Conservation (phyloP, 495 filamentous ascomycete genomes). For the Entonaema liquescens region DNA sequence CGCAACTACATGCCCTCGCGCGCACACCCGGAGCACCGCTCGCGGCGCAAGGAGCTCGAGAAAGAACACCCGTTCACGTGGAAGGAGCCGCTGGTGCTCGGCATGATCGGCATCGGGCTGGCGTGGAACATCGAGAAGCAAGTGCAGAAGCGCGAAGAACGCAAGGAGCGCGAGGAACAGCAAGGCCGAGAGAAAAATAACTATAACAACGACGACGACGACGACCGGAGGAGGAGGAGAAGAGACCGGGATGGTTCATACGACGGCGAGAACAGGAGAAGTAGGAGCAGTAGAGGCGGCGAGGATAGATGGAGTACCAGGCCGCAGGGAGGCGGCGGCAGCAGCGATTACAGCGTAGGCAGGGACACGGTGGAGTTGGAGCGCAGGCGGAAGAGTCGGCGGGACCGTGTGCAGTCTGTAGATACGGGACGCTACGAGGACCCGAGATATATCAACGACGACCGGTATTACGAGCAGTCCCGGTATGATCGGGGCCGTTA, state of each 20-base stretch:
- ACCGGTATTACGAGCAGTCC: conserved; percentile 29
- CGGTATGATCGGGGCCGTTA: conserved; percentile 21
- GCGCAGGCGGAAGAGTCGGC: neutral
- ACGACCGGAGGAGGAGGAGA: neutral
- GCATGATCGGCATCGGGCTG: conserved; percentile 39
- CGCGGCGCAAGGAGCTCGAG: conserved; percentile 41
- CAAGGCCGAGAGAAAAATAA: neutral
- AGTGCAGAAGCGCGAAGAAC: conserved; percentile 40
- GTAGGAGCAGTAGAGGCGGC: neutral
- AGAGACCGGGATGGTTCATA: neutral
- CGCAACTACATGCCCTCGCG: conserved; percentile 39
- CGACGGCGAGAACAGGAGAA: neutral
- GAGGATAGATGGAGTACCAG: conserved; percentile 4
- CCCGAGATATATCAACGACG: conserved; percentile 27
- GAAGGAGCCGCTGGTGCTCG: conserved; percentile 35
- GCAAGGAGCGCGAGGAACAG: conserved; percentile 34
- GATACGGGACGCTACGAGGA: conserved; percentile 16
- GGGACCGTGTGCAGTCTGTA: conserved; percentile 18
- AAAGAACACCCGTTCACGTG: conserved; percentile 38
- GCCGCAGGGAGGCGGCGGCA: neutral
- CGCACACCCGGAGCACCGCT: conserved; percentile 47
- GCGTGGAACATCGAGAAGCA: conserved; percentile 47
- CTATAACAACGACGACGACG: neutral
- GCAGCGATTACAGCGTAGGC: conserved; percentile 8
- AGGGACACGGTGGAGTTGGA: conserved; percentile 25